phyloP scores from a whole-genome alignment of 768 basidiomycete species.

The Gelatoporia subvermispora region DNA sequence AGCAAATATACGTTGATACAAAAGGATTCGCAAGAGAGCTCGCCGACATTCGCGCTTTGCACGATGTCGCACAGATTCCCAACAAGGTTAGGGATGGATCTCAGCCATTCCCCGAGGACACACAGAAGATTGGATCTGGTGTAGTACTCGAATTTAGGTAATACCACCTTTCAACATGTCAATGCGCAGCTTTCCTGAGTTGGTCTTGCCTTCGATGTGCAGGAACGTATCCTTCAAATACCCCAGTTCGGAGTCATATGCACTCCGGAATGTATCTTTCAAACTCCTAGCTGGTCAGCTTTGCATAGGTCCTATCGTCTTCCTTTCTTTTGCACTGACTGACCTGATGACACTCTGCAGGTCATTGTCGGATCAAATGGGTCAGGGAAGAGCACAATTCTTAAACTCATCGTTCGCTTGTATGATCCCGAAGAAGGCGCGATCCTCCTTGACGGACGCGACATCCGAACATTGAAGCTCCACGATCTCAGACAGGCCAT shows the following conservation, averaged over 20 bases:
- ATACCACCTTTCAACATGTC: slow-evolving; percentile 28
- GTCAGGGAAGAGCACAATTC: slow-evolving; percentile 73
- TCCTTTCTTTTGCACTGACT: background rate
- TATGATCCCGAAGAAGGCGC: slow-evolving; percentile 67
- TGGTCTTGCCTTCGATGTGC: slow-evolving; percentile 18
- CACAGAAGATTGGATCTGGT: slow-evolving; percentile 34
- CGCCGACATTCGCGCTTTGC: slow-evolving; percentile 11
- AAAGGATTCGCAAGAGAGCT: slow-evolving; percentile 15
- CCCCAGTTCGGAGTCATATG: slow-evolving; percentile 46
- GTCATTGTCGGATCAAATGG: slow-evolving; percentile 78
- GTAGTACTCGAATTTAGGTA: slow-evolving; percentile 57
- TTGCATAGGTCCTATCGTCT: slow-evolving; percentile 44
- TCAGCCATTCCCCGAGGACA: slow-evolving; percentile 16
- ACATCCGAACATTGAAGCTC: slow-evolving; percentile 59
- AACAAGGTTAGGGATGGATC: slow-evolving; percentile 15
- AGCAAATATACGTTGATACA: slow-evolving; percentile 13
- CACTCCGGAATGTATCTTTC: slow-evolving; percentile 62
- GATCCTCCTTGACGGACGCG: slow-evolving; percentile 61
- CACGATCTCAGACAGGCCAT: slow-evolving; percentile 60
- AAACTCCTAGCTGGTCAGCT: slow-evolving; percentile 65
- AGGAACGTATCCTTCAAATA: slow-evolving; percentile 74
- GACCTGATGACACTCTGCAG: slow-evolving; percentile 27
- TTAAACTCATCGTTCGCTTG: slow-evolving; percentile 67
- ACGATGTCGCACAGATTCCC: slow-evolving; percentile 13
- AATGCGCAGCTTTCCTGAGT: background rate